Conservation (phyloP, 2,329 filamentous ascomycete species). For the Escovopsis sp. region DNA sequence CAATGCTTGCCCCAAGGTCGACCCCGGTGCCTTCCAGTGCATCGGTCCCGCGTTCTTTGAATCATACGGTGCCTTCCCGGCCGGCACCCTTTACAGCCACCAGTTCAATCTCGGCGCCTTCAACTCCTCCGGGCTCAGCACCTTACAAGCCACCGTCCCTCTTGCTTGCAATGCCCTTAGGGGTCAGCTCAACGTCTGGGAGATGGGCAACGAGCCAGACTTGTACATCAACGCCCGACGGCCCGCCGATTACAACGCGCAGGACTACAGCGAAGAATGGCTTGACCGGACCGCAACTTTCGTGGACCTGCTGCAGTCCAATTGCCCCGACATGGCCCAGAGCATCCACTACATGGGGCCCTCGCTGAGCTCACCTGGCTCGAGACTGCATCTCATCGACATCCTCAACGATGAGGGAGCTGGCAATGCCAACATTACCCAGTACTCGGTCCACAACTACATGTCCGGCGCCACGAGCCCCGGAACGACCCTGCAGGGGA, state of each 20-base stretch:
- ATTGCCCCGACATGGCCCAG: conserved; percentile 8
- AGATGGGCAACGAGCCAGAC: conserved; percentile 13
- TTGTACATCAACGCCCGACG: conserved; percentile 10
- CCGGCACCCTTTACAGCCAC: conserved; percentile 10
- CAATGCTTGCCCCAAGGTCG: conserved; percentile 9
- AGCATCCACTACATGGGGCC: conserved; percentile 8
- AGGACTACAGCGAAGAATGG: conserved; percentile 10
- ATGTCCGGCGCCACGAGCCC: conserved; percentile 19
- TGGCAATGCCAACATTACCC: conserved; percentile 8
- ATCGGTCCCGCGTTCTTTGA: conserved; percentile 13
- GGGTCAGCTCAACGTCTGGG: conserved; percentile 10
- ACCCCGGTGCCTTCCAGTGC: conserved; percentile 11
- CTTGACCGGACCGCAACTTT: conserved; percentile 7
- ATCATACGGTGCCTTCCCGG: conserved; percentile 10
- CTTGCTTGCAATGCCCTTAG: conserved; percentile 11
- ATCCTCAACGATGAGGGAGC: conserved; percentile 17
- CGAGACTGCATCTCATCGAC: conserved; percentile 8
- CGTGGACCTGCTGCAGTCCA: conserved; percentile 5
- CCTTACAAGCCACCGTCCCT: conserved; percentile 11
- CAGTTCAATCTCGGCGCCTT: conserved; percentile 12
- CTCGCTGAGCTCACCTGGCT: conserved; percentile 8
- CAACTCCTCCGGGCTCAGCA: conserved; percentile 11
- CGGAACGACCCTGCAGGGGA: conserved; percentile 24
- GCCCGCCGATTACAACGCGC: conserved; percentile 6
- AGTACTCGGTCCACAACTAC: conserved; percentile 15